A percentile compares a stretch with the other conserved stretches of the same genome.
These are phyloP conservation scores for Apophysomyces variabilis DNA, from an alignment of 371 early-diverging fungal species.

Conservation along the genomic window DNA sequence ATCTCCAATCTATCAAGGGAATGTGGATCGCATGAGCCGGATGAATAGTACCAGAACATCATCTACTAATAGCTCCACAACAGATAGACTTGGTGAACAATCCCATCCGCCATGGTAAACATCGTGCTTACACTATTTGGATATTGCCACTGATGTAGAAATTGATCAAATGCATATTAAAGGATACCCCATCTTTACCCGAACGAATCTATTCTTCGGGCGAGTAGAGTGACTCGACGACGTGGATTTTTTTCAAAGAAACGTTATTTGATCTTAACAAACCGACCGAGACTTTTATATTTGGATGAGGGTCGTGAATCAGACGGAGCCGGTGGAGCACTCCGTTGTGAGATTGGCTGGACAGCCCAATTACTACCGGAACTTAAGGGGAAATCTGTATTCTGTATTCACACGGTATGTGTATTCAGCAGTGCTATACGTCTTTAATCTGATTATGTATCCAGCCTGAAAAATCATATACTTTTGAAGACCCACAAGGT, in stretches of 20 bases:
- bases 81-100: slow-evolving; percentile 33
- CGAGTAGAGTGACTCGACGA: slow-evolving; percentile 62
- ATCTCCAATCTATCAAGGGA: neutral
- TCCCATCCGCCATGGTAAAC: slow-evolving; percentile 42
- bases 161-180: slow-evolving; percentile 10
- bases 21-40: neutral
- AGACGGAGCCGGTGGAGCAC: slow-evolving; percentile 37
- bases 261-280: slow-evolving; percentile 69
- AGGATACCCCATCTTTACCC: slow-evolving; percentile 58
- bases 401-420: slow-evolving; percentile 68
- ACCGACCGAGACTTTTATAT: slow-evolving; percentile 71
- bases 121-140: neutral
- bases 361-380: slow-evolving; percentile 53
- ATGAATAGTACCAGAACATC: slow-evolving; percentile 10
- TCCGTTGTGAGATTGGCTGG: slow-evolving; percentile 65
- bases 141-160: neutral
- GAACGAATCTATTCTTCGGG: slow-evolving; percentile 67
- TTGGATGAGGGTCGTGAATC: slow-evolving; percentile 61
- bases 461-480: slow-evolving; percentile 61
- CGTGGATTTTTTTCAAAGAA: slow-evolving; percentile 67
- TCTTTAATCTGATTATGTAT: slow-evolving; percentile 6
- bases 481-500: slow-evolving; percentile 58
- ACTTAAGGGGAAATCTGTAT: slow-evolving; percentile 60
- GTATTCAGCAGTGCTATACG: neutral
- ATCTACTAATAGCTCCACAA: slow-evolving; percentile 16